Evolutionary conservation across 2,329 filamentous ascomycete genomes (phyloP).

Genomic region (Incumbomyces delicatus): DNA sequence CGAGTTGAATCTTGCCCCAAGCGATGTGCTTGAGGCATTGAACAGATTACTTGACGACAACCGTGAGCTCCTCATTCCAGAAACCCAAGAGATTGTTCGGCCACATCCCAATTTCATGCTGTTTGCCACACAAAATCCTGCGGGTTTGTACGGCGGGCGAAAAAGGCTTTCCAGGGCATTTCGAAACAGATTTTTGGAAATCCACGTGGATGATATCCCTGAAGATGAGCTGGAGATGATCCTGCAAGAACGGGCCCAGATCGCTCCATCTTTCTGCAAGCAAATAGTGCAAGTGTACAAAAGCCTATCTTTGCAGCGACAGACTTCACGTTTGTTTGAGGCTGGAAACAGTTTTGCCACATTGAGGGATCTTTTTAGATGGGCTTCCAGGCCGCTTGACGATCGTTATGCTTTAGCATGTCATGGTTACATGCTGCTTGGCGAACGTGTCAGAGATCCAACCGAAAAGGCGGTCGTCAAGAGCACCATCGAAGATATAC

Average conservation of each 20-base stretch:
- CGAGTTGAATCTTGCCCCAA: conserved; percentile 91
- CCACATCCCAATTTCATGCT: conserved; percentile 95
- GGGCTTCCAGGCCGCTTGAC: conserved; percentile 78
- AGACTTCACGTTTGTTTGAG: conserved; percentile 86
- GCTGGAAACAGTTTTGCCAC: conserved; percentile 97
- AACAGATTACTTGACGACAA: conserved; percentile 96
- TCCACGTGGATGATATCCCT: conserved; percentile 97
- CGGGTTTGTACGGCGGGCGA: conserved; percentile 86
- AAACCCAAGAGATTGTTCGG: conserved; percentile 87
- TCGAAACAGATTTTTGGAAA: conserved; percentile 88
- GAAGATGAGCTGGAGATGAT: conserved; percentile 90
- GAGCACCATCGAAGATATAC: conserved; percentile 75
- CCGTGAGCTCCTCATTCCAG: conserved; percentile 84
- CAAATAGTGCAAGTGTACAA: conserved; percentile 91
- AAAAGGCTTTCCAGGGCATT: conserved; percentile 92
- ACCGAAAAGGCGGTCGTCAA: conserved; percentile 81
- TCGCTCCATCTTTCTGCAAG: conserved; percentile 82
- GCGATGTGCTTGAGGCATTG: conserved; percentile 89
- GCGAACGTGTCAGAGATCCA: conserved; percentile 83
- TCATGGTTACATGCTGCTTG: conserved; percentile 93
- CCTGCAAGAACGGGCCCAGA: conserved; percentile 74
- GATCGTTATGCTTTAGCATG: conserved; percentile 78
- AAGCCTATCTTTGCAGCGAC: conserved; percentile 78
- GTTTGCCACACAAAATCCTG: conserved; percentile 94
- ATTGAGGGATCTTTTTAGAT: conserved; percentile 86